A percentile compares a stretch with the other conserved stretches of the same genome.
phyloP scores from a whole-genome alignment of 345 rosid species.

The Gossypium thurberi region DNA sequence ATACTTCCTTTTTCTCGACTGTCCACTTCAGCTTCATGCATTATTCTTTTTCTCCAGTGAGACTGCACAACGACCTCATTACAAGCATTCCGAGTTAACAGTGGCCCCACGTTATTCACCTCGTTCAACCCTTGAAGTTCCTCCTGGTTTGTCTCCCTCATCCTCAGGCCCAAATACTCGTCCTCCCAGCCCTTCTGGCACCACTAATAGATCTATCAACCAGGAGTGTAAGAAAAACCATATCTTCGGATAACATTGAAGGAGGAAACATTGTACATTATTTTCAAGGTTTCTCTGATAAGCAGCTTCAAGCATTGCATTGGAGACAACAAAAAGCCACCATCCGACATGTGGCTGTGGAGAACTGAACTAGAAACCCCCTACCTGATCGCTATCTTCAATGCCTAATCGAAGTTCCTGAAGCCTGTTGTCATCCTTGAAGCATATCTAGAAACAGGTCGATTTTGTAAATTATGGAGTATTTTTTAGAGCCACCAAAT shows the following conservation, averaged over 20 bases:
- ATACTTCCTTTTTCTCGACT: constrained; percentile 18
- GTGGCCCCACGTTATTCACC: constrained; percentile 34
- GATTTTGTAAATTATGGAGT: constrained; percentile 16
- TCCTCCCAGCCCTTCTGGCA: constrained; percentile 16
- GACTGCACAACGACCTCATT: constrained; percentile 31
- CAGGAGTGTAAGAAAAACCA: constrained; percentile 4
- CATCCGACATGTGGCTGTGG: background rate
- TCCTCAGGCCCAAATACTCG: constrained; percentile 8
- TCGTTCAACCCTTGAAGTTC: constrained; percentile 43
- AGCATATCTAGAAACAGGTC: constrained; percentile 16
- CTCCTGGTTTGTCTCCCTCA: constrained; percentile 37
- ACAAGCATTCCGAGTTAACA: constrained; percentile 37
- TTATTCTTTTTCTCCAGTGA: constrained; percentile 58
- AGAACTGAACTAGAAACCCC: background rate
- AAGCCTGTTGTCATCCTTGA: background rate
- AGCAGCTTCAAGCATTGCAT: background rate
- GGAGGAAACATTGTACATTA: constrained; percentile 7
- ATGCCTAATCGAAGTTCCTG: constrained; percentile 11
- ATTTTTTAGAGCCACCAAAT: constrained; percentile 22
- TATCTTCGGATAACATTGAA: background rate
- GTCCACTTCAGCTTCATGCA: constrained; percentile 34
- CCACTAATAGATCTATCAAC: background rate
- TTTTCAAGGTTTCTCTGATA: constrained; percentile 1
- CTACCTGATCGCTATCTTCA: constrained; percentile 2
- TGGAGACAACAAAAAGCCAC: background rate